Conservation (phyloP, 768 basidiomycete genomes). For the Russula lepida region DNA sequence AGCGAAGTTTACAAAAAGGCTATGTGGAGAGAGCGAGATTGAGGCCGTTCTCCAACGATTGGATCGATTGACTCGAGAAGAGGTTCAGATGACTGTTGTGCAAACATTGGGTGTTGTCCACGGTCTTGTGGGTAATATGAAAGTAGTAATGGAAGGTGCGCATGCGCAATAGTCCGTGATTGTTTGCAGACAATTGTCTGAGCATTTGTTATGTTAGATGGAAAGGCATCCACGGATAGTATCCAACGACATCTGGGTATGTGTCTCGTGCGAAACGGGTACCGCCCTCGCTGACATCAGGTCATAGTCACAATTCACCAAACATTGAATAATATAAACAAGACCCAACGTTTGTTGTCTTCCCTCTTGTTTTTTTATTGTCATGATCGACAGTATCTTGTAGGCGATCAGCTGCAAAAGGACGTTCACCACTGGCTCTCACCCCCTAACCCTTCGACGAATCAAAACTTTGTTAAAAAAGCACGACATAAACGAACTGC, state of each 20-base stretch:
- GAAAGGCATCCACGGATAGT: too few relatives aligned
- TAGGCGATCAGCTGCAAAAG: not conserved
- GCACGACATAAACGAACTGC: not conserved
- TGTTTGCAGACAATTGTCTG: too few relatives aligned
- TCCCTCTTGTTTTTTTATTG: not conserved
- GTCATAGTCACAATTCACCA: too few relatives aligned
- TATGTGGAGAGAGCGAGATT: not conserved
- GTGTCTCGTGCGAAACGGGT: not conserved
- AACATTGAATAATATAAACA: too few relatives aligned
- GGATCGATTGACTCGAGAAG: not conserved
- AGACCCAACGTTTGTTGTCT: constrained; percentile 1
- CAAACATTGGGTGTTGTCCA: not conserved
- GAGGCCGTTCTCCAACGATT: not conserved
- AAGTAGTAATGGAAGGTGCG: too few relatives aligned
- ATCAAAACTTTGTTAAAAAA: too few relatives aligned
- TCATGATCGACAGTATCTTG: not conserved
- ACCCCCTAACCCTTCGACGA: too few relatives aligned
- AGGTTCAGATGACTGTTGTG: not conserved
- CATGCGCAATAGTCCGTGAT: too few relatives aligned
- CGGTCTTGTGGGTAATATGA: too few relatives aligned
- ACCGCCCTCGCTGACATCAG: too few relatives aligned
- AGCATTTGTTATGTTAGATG: too few relatives aligned
- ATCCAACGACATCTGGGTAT: not conserved
- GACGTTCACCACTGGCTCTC: too few relatives aligned
- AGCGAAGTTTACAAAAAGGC: not conserved